These are phyloP conservation scores for Schwanniomyces pseudopolymorphus DNA, from an alignment of 805 yeast species.

Conservation along the genomic window DNA sequence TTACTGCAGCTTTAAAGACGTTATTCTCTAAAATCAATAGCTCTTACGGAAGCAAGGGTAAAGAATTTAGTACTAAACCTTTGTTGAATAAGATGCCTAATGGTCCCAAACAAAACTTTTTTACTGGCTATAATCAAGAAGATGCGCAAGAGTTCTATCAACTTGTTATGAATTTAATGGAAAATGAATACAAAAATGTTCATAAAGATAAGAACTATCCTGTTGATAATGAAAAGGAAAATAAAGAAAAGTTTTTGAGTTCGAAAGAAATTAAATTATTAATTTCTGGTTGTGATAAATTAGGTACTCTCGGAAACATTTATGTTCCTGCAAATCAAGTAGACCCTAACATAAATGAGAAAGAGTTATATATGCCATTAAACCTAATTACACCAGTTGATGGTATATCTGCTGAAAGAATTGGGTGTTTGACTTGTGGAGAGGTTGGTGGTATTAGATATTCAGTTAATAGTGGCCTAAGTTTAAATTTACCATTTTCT, in stretches of 20 bases:
- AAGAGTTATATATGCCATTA: conserved; percentile 48
- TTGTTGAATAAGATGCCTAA: conserved; percentile 69
- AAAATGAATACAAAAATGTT: conserved; percentile 49
- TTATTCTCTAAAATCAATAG: conserved; percentile 62
- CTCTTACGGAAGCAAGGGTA: conserved; percentile 48
- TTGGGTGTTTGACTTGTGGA: conserved; percentile 88
- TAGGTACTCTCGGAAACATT: conserved; percentile 63
- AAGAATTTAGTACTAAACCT: conserved; percentile 60
- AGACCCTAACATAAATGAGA: conserved; percentile 62
- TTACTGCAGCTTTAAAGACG: conserved; percentile 53
- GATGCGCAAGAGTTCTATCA: conserved; percentile 98
- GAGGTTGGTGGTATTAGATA: conserved; percentile 91
- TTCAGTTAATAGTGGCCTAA: conserved; percentile 72
- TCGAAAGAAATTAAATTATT: conserved; percentile 21
- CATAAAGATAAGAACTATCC: conserved; percentile 19
- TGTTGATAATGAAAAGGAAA: conserved; percentile 19
- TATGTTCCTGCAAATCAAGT: conserved; percentile 72
- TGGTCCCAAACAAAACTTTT: conserved; percentile 74
- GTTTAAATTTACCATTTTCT: conserved; percentile 62
- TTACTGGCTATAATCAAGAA: conserved; percentile 87
- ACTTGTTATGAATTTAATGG: conserved; percentile 64
- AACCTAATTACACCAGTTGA: conserved; percentile 85
- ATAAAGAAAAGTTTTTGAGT: conserved; percentile 18
- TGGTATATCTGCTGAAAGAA: conserved; percentile 83
- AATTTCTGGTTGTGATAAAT: conserved; percentile 38